These are phyloP conservation scores for Panicum virgatum DNA, from an alignment of 202 grass and related monocot genomes.

Conservation along the genomic window DNA sequence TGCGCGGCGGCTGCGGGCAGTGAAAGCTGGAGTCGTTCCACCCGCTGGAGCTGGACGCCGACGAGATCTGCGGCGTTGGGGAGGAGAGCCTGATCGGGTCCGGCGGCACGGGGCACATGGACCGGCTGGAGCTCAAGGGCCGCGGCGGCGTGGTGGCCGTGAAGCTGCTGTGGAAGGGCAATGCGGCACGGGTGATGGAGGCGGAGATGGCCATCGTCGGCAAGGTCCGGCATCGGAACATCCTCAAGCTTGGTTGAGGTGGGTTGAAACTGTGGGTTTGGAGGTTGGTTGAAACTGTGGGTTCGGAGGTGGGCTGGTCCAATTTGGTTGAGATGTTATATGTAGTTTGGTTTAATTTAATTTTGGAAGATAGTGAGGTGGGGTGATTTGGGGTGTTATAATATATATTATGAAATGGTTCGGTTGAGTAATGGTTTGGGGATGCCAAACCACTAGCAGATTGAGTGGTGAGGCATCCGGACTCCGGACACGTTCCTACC, in stretches of 20 bases:
- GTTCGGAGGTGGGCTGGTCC: no score
- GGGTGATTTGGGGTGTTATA: no score
- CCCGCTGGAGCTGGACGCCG: constrained; percentile 68
- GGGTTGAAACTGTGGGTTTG: no score
- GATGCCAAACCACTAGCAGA: no score
- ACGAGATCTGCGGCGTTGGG: constrained; percentile 72
- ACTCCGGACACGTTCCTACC: no score
- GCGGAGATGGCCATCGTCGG: constrained; percentile 77
- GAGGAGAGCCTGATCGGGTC: constrained; percentile 77
- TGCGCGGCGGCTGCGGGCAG: constrained; percentile 44
- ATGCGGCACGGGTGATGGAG: constrained; percentile 53
- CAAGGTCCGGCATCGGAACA: constrained; percentile 74
- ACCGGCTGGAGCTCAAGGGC: constrained; percentile 66
- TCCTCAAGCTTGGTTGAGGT: constrained; percentile 96
- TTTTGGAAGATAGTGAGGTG: no score
- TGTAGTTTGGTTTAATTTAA: no score
- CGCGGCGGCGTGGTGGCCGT: constrained; percentile 63
- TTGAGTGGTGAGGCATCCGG: no score
- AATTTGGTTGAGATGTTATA: no score
- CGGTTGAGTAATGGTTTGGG: no score
- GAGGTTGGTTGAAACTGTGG: no score
- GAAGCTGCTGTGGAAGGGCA: constrained; percentile 76
- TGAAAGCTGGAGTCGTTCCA: constrained; percentile 91
- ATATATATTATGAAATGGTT: no score
- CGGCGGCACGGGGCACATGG: constrained; percentile 74